Base-by-base conservation (phyloP, 2,329 filamentous ascomycete genomes). In the Epichloe coenophiala region DNA sequence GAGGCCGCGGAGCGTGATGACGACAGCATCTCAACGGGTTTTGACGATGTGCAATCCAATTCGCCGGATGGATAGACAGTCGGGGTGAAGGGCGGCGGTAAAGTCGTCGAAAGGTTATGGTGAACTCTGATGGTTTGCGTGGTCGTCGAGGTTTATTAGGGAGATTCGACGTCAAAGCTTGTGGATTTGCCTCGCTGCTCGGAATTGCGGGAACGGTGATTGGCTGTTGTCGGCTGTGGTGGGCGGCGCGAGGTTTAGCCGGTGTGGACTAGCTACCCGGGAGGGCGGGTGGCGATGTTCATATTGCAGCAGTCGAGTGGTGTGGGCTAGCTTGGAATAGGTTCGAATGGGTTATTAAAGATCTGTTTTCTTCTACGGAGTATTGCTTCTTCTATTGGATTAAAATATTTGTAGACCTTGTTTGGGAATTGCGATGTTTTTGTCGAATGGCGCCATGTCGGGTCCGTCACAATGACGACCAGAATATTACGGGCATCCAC, bases 1-100 rank as follows among this genome's bases (percentile, higher is more conserved):
- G 73, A 68, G 66, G 71, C 72, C 61, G 71, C 71, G 58, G 71
- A 72, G 67, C 74, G 72, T 63, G 71, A 64, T 53, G 72, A 71
- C 52, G 67, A 65, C 56, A 75, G 64, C 73, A 77, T 77, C 56
- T 59, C 63, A 61, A 51, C 42, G 27, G 21, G 17, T n/a, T 44
- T 3, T 7, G 23, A 11, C 33, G 31, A 23, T 4, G 9, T 37
- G 39, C 19, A 7, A 38, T 31, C 45, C 35, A 31, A 35, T 39
- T 33, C 19, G 13, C 21, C 23, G 23, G n/a, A n/a, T n/a, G 33
- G 35, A 33, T 31, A 31, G 35, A 36, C 31, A 23, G 9, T 23
- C 15, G 27, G 33, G 31, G 11, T 37, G 46, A 33, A 17, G 37
- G 15, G n/a, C 13, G 21, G 37, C 8, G 11, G 42, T 42, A 23